A percentile compares a stretch with the other conserved stretches of the same genome.
These are phyloP conservation scores for Sequoiadendron giganteum DNA, from an alignment of 75 land plant genomes.

Conservation along the genomic window DNA sequence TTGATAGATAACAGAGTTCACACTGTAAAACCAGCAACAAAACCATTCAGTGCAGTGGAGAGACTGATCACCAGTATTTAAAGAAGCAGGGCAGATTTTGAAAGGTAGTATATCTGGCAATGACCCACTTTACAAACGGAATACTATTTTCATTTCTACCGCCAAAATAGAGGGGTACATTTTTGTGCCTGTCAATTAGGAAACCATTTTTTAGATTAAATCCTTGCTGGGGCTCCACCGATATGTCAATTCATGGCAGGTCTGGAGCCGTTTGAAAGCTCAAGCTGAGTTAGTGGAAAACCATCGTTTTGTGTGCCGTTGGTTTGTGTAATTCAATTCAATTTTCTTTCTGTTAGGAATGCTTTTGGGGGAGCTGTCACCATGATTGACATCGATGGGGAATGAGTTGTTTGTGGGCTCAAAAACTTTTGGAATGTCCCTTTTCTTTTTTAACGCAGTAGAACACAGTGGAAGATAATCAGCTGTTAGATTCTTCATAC, in stretches of 20 bases:
- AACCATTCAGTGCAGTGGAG: neutral
- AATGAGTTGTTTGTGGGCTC: slow-evolving; percentile 1
- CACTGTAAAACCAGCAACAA: too few relatives aligned
- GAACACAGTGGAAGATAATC: too few relatives aligned
- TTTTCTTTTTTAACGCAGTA: too few relatives aligned
- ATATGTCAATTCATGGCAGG: slow-evolving; percentile 9
- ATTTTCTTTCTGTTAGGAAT: neutral
- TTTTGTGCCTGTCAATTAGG: neutral
- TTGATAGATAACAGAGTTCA: too few relatives aligned
- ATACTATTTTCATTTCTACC: neutral
- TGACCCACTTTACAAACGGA: neutral
- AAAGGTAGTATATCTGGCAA: neutral
- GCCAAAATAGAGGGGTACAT: neutral
- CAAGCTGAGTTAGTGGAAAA: neutral
- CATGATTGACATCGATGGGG: neutral
- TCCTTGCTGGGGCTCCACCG: neutral
- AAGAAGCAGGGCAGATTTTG: neutral
- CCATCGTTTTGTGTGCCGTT: neutral
- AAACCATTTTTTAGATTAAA: neutral
- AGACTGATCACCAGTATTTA: neutral
- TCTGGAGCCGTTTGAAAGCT: neutral
- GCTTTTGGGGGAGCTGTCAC: neutral
- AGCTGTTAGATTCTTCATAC: too few relatives aligned
- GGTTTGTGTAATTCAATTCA: neutral
- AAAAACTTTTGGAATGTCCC: neutral